Evolutionary conservation across 2,329 filamentous ascomycete species (phyloP).

Genomic region (Alternaria sp.): DNA sequence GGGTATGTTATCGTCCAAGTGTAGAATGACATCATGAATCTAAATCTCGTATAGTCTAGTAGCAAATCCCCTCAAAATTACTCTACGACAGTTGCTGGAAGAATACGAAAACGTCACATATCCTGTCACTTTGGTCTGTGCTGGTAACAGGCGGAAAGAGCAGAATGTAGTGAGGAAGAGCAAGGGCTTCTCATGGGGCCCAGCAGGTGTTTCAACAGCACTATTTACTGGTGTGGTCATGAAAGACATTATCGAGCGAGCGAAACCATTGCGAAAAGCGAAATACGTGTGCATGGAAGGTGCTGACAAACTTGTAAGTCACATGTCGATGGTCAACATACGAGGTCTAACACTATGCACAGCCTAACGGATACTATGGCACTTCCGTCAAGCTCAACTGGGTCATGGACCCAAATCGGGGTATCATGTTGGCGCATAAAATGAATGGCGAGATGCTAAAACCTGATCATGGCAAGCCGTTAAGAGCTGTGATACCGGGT

Average conservation of each 20-base stretch:
- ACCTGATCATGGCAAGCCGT: conserved; percentile 86
- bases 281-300: conserved; percentile 92
- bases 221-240: conserved; percentile 86
- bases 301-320: conserved; percentile 74
- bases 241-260: conserved; percentile 73
- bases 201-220: conserved; percentile 85
- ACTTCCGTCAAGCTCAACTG: conserved; percentile 89
- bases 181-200: conserved; percentile 94
- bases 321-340: background rate
- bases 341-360: conserved; percentile 18
- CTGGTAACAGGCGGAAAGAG: conserved; percentile 90
- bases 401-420: conserved; percentile 83
- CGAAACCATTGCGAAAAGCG: conserved; percentile 73
- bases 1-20: conserved; percentile 57
- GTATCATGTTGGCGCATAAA: conserved; percentile 85
- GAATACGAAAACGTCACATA: conserved; percentile 84
- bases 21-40: background rate
- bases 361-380: conserved; percentile 88
- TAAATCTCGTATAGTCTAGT: conserved; percentile 65
- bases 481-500: conserved; percentile 84
- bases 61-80: conserved; percentile 76
- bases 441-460: conserved; percentile 87
- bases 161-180: conserved; percentile 91
- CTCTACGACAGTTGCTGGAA: conserved; percentile 74
- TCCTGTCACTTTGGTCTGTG: conserved; percentile 89